Evolutionary conservation across 257 asterid genomes (phyloP).

Genomic region (Pogostemon cablin): DNA sequence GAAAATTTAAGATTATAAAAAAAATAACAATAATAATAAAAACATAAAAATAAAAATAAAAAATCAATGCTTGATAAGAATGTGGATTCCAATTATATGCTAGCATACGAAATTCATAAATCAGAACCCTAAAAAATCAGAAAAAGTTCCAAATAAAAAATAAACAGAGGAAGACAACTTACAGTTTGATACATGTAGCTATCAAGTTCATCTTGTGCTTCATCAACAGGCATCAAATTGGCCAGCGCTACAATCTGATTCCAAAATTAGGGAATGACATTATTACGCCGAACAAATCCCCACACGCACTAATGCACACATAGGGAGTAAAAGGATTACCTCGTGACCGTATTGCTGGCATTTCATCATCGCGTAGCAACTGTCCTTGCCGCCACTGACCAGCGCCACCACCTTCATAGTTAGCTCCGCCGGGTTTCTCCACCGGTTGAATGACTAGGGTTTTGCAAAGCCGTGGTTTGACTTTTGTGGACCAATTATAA

Average conservation of each 20-base stretch:
- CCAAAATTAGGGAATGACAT: conserved; percentile 5
- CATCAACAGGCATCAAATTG: conserved; percentile 88
- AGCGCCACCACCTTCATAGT: conserved; percentile 90
- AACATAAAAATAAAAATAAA: background rate
- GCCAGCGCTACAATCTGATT: conserved; percentile 90
- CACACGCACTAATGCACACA: background rate
- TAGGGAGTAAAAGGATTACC: conserved; percentile 43
- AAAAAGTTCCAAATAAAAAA: background rate
- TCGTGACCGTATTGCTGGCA: conserved; percentile 85
- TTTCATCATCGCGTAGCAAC: conserved; percentile 96
- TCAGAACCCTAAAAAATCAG: background rate
- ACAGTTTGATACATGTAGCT: conserved; percentile 99
- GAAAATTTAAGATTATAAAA: background rate
- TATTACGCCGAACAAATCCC: conserved; percentile 2
- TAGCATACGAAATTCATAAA: conserved; percentile 6
- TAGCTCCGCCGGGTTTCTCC: conserved; percentile 29
- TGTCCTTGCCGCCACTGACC: conserved; percentile 97
- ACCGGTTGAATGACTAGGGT: conserved; percentile 40
- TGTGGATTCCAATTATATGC: conserved; percentile 2
- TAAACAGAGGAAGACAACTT: conserved; percentile 34
- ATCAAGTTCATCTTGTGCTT: conserved; percentile 80
- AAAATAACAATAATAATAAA: no score
- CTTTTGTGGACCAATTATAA: conserved; percentile 22
- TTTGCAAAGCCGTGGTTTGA: conserved; percentile 24
- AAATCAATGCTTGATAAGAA: conserved; percentile 9